Base-by-base conservation (phyloP, 2,329 filamentous ascomycete species). In the Trichophaea hybrida region DNA sequence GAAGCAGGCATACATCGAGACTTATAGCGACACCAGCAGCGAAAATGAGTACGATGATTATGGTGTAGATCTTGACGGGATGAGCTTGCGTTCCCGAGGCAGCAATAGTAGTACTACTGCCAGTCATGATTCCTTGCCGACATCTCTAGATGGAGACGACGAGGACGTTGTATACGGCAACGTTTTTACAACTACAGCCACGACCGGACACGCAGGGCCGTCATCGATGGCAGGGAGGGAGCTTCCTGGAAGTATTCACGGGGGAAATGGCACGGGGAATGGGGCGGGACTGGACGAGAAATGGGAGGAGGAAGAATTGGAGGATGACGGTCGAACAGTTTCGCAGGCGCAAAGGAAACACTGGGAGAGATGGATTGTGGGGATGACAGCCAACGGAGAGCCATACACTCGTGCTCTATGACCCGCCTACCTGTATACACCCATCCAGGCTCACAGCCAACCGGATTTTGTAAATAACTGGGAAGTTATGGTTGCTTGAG, bases 351-450 rank as follows among this genome's bases (percentile, higher is more conserved):
- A 68, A 56, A 64, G 66, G 55, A 64, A 62, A 40, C 65, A 68
- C 51, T 68, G 67, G 67, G 67, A 68, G 58, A 61, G 66, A 48
- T 68, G 66, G 66, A 66, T 68, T 31, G 61, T 67, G 55, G 66
- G 66, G 35, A 61, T 62, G 57, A 65, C 31, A 35, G n/a, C 31
- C 32, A n/a, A n/a, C n/a, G 51, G 51, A 38, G n/a, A 15, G 7
- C 51, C 51, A 15, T 54, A 54, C 51, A 51, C 5, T 33, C 15
- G 32, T 12, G 12, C 48, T 51, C 48, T 51, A 51, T 51, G n/a
- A 51, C 15, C 40, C 40, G 24, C 24, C 24, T 13, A 5, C 40
- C 24, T 24, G 24, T 24, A 46, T n/a, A 46, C 13, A 46, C 40
- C 24, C 24, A 24, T 24, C 24, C 24, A 2, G 24, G 24, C 40